phyloP scores from a whole-genome alignment of 2,329 filamentous ascomycete genomes.

The Rhexocercosporidium sp. region DNA sequence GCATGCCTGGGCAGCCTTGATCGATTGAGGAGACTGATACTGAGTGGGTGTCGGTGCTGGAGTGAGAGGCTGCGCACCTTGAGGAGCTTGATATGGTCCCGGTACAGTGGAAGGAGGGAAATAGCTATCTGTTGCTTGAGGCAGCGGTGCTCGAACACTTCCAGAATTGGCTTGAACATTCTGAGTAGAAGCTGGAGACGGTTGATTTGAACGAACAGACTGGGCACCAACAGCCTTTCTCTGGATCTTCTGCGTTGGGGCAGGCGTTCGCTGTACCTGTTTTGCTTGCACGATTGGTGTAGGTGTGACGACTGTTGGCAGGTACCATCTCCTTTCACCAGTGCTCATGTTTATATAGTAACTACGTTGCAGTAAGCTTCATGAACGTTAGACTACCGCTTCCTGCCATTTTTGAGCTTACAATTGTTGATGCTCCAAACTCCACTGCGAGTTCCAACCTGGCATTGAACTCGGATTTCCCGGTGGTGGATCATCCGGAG shows the following conservation, averaged over 20 bases:
- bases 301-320: background rate
- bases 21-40: background rate
- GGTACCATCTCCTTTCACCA: slow-evolving; percentile 8
- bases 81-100: background rate
- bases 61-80: background rate
- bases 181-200: background rate
- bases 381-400: background rate
- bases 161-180: background rate
- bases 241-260: background rate
- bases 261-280: background rate
- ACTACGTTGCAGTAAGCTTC: background rate
- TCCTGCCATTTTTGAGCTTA: background rate
- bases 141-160: slow-evolving; percentile 49
- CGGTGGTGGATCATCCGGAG: background rate
- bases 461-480: slow-evolving; percentile 7
- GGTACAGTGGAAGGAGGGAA: slow-evolving; percentile 62
- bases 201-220: background rate
- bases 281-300: background rate
- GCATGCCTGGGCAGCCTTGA: background rate
- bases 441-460: slow-evolving; percentile 11
- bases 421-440: slow-evolving; percentile 9
- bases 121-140: slow-evolving; percentile 73
- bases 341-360: slow-evolving; percentile 11
- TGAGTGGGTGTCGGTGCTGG: background rate
- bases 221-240: slow-evolving; percentile 1